Percentiles rank a stretch among this genome's conserved stretches.
Evolutionary conservation across 176 grass and related monocot genomes (phyloP).

Genomic region (Oryza longistaminata): DNA sequence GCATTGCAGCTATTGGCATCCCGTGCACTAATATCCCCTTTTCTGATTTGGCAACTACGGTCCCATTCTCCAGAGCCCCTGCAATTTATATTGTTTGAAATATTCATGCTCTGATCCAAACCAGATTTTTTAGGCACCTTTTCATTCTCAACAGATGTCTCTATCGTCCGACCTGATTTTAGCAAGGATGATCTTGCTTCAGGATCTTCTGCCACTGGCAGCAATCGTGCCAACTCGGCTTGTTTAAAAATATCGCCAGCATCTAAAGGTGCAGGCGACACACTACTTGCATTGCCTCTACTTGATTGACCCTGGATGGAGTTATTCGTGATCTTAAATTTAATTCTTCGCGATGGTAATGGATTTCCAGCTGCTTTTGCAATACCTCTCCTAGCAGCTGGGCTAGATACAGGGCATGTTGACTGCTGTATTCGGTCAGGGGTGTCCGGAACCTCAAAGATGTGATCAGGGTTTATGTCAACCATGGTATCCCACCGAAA

Average conservation of each 20-base stretch:
- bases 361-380: constrained; percentile 24
- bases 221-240: constrained; percentile 38
- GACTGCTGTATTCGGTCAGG: constrained; percentile 56
- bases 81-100: constrained; percentile 16
- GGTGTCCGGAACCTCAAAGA: constrained; percentile 75
- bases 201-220: constrained; percentile 29
- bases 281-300: constrained; percentile 20
- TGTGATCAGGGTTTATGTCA: constrained; percentile 56
- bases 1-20: constrained; percentile 3
- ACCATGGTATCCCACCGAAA: constrained; percentile 14
- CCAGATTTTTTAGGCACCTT: constrained; percentile 30
- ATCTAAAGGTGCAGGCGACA: constrained; percentile 14
- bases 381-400: constrained; percentile 30
- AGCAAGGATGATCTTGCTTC: constrained; percentile 13
- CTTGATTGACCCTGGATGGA: constrained; percentile 26
- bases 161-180: constrained; percentile 1
- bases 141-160: constrained; percentile 30
- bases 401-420: constrained; percentile 28
- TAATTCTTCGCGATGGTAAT: constrained; percentile 1
- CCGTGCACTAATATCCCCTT: constrained; percentile 9
- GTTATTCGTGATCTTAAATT: constrained; percentile 29
- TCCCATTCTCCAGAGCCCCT: constrained; percentile 24
- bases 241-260: constrained; percentile 35
- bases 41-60: constrained; percentile 25
- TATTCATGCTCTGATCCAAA: constrained; percentile 28